Base-by-base conservation (phyloP, 495 filamentous ascomycete genomes). In the Thermothielavioides terrestris region DNA sequence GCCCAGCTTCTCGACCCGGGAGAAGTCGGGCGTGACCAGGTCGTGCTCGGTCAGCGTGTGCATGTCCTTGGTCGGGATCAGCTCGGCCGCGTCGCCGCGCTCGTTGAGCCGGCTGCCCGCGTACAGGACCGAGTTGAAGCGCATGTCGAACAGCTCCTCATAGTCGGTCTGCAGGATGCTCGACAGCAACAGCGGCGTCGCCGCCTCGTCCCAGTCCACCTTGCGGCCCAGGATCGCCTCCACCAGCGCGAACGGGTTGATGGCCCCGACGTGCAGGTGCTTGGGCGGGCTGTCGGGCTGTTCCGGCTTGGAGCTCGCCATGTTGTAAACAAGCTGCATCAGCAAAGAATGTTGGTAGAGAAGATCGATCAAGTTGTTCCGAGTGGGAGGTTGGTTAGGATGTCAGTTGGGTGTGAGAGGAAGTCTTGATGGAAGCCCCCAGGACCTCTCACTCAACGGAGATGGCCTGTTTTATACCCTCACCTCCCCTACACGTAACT, bases 61-160 rank as follows among this genome's bases (percentile, higher is more conserved):
- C 15, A 63, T 60, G 10, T 68, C 65, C 30, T 55, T 55, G 47
- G 57, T 52, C 1, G 50, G 45, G 12, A 69, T 46, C 47, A 53
- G 39, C 58, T 66, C 64, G 28, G 65, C 66, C 51, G 22, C 42
- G 32, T 63, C 55, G 18, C 56, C 53, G 21, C 61, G 26, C 40
- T 60, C 51, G 50, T 64, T 67, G 43, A 70, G 52, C 54, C 61
- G 58, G 5, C 65, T 45, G 23, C 67, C 67, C 7, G 67, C 67
- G 38, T 58, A 68, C 12, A 70, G 55, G 17, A 66, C 53, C 11
- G 65, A 65, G 34, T 61, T 42, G 55, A 65, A 61, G 53, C 63
- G 67, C 54, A 68, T 35, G 59, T 70, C 67, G 41, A 70, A 70
- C 17, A 68, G 62, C 53, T 70, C 67, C 30, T 68, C 66, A 50